Evolutionary conservation across 768 basidiomycete genomes (phyloP).

Genomic region (Dioszegia crocea): DNA sequence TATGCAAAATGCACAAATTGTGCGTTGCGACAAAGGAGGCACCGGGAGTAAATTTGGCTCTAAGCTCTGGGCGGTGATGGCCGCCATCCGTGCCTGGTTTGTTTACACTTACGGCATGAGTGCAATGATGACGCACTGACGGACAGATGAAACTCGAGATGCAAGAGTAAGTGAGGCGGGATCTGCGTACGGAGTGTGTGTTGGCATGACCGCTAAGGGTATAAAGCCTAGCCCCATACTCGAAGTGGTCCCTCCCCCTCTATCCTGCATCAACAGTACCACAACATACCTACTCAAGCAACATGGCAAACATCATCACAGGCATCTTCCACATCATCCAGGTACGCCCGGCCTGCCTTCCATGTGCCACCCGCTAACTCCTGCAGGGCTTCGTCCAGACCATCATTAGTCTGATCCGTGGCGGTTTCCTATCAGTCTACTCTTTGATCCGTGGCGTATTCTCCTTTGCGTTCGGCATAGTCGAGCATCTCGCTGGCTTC

Average conservation of each 20-base stretch:
- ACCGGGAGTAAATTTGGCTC: slow-evolving; percentile 7
- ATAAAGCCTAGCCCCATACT: no score
- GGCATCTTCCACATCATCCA: slow-evolving; percentile 30
- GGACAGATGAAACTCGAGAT: no score
- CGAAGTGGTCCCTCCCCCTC: no score
- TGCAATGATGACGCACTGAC: no score
- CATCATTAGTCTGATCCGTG: slow-evolving; percentile 32
- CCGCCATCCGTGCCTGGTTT: background rate
- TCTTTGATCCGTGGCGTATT: slow-evolving; percentile 25
- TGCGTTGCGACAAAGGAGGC: background rate
- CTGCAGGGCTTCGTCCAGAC: slow-evolving; percentile 30
- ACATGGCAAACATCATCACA: slow-evolving; percentile 35
- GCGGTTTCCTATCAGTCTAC: slow-evolving; percentile 29
- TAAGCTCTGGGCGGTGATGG: background rate
- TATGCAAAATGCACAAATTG: background rate
- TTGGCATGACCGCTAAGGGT: no score
- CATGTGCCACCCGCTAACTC: background rate
- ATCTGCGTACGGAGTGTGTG: no score
- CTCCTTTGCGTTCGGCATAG: slow-evolving; percentile 19
- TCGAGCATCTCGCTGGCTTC: slow-evolving; percentile 27
- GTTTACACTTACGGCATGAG: no score
- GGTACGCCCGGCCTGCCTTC: slow-evolving; percentile 14
- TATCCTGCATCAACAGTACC: background rate
- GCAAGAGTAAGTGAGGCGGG: no score
- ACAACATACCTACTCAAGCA: background rate